A percentile compares a stretch with the other conserved stretches of the same genome.
phyloP scores from a whole-genome alignment of 495 filamentous ascomycete species.

The Podospora pseudoanserina region DNA sequence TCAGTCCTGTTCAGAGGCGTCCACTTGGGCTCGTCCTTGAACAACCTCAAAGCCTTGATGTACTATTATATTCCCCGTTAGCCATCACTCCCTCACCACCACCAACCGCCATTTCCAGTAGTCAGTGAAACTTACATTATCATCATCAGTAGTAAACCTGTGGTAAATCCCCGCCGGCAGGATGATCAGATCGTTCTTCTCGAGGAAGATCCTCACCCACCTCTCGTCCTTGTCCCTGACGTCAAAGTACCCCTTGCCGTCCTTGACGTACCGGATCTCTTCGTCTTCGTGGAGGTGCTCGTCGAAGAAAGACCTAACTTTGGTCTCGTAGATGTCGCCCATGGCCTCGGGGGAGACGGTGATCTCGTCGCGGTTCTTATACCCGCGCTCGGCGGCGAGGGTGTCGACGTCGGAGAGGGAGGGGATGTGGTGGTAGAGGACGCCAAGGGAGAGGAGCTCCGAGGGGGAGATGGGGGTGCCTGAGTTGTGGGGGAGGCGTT shows the following conservation, averaged over 20 bases:
- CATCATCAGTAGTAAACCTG: conserved; percentile 88
- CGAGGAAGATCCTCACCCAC: conserved; percentile 81
- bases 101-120: too few relatives aligned
- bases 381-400: conserved; percentile 70
- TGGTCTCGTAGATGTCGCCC: conserved; percentile 82
- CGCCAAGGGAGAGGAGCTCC: conserved; percentile 69
- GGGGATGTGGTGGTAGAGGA: conserved; percentile 69
- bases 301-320: conserved; percentile 87
- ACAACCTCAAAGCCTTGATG: conserved; percentile 92
- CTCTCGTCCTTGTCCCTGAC: conserved; percentile 67
- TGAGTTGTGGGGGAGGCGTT: conserved; percentile 85
- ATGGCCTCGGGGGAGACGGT: conserved; percentile 82
- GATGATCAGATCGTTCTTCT: conserved; percentile 73
- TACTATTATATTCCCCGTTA: conserved; percentile 53
- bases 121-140: conserved; percentile 65
- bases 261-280: conserved; percentile 96
- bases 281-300: conserved; percentile 98
- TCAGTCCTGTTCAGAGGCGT: conserved; percentile 80
- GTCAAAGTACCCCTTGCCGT: conserved; percentile 90
- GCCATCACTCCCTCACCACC: too few relatives aligned
- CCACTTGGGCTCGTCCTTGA: conserved; percentile 99
- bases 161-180: conserved; percentile 97
- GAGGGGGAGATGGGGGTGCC: conserved; percentile 56
- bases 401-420: conserved; percentile 61
- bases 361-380: conserved; percentile 94